Base-by-base conservation (phyloP, 805 yeast species). In the Pichia cabralensis region DNA sequence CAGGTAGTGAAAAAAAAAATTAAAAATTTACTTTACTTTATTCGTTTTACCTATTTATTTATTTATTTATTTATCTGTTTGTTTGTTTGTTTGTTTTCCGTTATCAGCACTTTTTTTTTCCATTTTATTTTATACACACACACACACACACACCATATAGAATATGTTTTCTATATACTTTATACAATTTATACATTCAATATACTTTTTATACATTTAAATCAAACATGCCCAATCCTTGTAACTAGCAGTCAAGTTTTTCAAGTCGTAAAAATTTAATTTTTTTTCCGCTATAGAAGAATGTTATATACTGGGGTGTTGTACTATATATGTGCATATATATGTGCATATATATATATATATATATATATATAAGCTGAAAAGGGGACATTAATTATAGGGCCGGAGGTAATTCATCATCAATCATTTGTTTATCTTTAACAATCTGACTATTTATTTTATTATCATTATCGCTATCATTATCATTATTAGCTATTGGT, bases 401-500 rank as follows among this genome's bases (percentile, higher is more conserved):
- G 26, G 55, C 45, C 31, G 63, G 62, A 14, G 64, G 62, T 22
- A 54, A 42, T 34, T 56, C 62, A 28, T 53, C 56, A 30, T 36
- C 26, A 3, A 40, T 35, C n/a, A n/a, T n/a, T n/a, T n/a, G n/a
- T n/a, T n/a, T n/a, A 30, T 38, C 38, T 22, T 38, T 37, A 16
- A 32, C 27, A 10, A 40, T 30, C 17, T 22, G 22, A 5, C 29
- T 11, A 18, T 11, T 9, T n/a, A 17, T 32, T 10, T 14, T 12
- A 14, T 12, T 21, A 6, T 18, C 30, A 10, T 11, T 21, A n/a
- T 6, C 17, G 6, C 8, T 17, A 8, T 53, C 59, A 31, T 80
- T 86, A 35, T 79, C 88, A 31, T 79, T 89, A 32, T 81, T 89
- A 44, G 84, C 95, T 34, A 80, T 62, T n/a, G 84, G 76, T 56